A percentile compares a stretch with the other conserved stretches of the same genome.
These are phyloP conservation scores for Talaromyces pinophilus DNA, from an alignment of 2,329 filamentous ascomycete species.

Conservation along the genomic window DNA sequence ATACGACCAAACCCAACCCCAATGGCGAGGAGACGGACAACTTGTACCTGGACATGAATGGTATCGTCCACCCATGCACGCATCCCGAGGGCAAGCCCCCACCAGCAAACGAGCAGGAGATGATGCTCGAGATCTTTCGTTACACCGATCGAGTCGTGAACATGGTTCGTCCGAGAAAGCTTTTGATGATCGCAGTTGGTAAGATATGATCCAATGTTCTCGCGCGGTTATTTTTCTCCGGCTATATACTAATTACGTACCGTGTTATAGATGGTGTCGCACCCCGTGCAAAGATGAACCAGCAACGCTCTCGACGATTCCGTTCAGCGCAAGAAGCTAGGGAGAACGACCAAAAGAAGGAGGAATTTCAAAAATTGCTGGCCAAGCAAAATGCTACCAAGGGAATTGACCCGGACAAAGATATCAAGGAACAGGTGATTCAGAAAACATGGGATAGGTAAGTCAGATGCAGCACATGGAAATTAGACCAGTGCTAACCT, in stretches of 20 bases:
- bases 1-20: slow-evolving; percentile 81
- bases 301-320: slow-evolving; percentile 94
- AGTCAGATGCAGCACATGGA: background rate
- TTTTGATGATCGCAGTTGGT: slow-evolving; percentile 97
- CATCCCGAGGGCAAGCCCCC: slow-evolving; percentile 92
- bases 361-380: slow-evolving; percentile 81
- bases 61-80: slow-evolving; percentile 97
- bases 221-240: background rate
- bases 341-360: slow-evolving; percentile 89
- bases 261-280: slow-evolving; percentile 77
- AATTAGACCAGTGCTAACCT: slow-evolving; percentile 3
- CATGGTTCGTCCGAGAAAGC: slow-evolving; percentile 94
- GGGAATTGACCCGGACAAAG: slow-evolving; percentile 54
- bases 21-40: slow-evolving; percentile 99
- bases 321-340: slow-evolving; percentile 90
- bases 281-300: slow-evolving; percentile 98
- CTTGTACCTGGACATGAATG: slow-evolving; percentile 98
- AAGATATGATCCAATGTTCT: slow-evolving; percentile 25
- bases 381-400: slow-evolving; percentile 71
- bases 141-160: slow-evolving; percentile 99
- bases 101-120: slow-evolving; percentile 92
- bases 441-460: slow-evolving; percentile 84
- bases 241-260: slow-evolving; percentile 36
- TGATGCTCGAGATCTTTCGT: slow-evolving; percentile 98
- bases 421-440: slow-evolving; percentile 60